A percentile compares a stretch with the other conserved stretches of the same genome.
Evolutionary conservation across 352 stramenopile species (phyloP).

Genomic region (Phytopythium helicoides): DNA sequence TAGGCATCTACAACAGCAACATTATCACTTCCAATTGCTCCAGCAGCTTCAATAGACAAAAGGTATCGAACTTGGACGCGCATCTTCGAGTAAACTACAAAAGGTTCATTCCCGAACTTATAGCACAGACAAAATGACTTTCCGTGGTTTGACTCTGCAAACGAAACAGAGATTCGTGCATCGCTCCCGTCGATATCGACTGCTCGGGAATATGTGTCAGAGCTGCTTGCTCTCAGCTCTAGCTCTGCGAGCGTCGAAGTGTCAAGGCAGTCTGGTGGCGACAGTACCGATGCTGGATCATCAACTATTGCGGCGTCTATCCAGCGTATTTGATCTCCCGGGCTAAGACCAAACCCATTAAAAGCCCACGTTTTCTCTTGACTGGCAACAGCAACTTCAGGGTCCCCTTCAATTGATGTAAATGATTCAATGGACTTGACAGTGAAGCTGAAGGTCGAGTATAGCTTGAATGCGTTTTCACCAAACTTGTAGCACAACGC

Average conservation of each 20-base stretch:
- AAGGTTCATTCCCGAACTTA: conserved; percentile 69
- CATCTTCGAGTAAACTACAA: conserved; percentile 41
- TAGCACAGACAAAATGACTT: conserved; percentile 65
- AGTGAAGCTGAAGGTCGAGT: conserved; percentile 35
- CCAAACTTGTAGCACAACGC: conserved; percentile 72
- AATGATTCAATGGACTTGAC: conserved; percentile 51
- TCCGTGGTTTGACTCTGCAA: conserved; percentile 35
- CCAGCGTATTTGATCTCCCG: conserved; percentile 56
- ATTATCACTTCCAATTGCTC: conserved; percentile 21
- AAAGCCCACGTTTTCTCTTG: conserved; percentile 58
- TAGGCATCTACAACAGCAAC: conserved; percentile 47
- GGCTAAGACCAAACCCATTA: conserved; percentile 30
- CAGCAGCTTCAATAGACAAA: conserved; percentile 17
- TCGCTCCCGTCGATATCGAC: not conserved
- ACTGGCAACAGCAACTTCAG: conserved; percentile 40
- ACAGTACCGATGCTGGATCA: conserved; percentile 17
- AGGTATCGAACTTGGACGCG: conserved; percentile 52
- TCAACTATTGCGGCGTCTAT: conserved; percentile 36
- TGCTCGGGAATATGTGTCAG: not conserved
- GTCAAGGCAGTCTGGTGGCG: conserved; percentile 35
- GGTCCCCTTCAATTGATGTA: conserved; percentile 24
- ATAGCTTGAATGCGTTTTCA: conserved; percentile 66
- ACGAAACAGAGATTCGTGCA: conserved; percentile 21
- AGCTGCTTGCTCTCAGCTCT: not conserved
- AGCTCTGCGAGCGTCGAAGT: conserved; percentile 33